These are phyloP conservation scores for Lagerstroemia speciosa DNA, from an alignment of 345 rosid species.

Conservation along the genomic window DNA sequence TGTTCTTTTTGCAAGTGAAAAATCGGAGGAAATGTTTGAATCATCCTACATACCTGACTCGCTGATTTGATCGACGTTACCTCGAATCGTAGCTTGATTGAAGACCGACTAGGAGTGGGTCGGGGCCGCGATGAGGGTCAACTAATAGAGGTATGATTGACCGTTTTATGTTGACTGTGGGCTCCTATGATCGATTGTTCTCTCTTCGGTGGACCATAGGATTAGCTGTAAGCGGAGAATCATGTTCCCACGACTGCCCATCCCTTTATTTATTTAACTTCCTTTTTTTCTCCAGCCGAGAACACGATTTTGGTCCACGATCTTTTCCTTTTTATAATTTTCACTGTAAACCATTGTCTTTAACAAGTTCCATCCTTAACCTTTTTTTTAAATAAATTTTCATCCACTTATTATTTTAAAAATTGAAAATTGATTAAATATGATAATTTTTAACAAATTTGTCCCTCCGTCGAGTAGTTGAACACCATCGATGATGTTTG, in stretches of 20 bases:
- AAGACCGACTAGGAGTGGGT: background rate
- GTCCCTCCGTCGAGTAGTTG: too few relatives aligned
- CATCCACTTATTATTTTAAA: too few relatives aligned
- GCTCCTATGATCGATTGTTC: background rate
- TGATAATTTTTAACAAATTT: too few relatives aligned
- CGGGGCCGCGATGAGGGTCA: background rate
- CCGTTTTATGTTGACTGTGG: background rate
- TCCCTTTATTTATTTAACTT: background rate
- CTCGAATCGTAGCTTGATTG: background rate
- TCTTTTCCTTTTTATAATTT: too few relatives aligned
- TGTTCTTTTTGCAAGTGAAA: background rate
- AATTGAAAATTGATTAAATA: too few relatives aligned
- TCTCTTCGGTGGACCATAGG: background rate
- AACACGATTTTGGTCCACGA: too few relatives aligned
- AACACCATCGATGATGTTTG: too few relatives aligned
- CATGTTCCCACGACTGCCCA: background rate
- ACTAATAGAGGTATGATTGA: background rate
- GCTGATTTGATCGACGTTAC: background rate
- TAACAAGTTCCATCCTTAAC: too few relatives aligned
- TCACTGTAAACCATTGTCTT: too few relatives aligned
- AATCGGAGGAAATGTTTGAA: background rate
- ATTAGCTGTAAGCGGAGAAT: constrained; percentile 5
- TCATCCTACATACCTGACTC: background rate
- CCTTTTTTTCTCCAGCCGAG: too few relatives aligned
- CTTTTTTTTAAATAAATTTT: too few relatives aligned